phyloP scores from a whole-genome alignment of 2,329 filamentous ascomycete genomes.

The Trichoderma lentiforme region DNA sequence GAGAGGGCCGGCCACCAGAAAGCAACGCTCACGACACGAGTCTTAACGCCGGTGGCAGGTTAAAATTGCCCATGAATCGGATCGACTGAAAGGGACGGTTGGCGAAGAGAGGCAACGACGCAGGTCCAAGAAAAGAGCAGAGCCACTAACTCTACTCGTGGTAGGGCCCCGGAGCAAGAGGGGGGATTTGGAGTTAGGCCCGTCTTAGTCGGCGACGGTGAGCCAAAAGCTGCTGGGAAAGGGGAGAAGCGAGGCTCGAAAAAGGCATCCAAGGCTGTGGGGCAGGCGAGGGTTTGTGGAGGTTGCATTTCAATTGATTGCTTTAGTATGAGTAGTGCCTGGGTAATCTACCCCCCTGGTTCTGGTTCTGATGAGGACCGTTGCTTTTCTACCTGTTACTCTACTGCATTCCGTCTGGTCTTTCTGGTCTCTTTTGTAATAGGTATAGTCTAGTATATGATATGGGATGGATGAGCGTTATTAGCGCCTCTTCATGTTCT shows the following conservation, averaged over 20 bases:
- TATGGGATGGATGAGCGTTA: neutral
- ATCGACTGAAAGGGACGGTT: conserved; percentile 3
- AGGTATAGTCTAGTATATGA: neutral
- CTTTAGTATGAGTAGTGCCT: neutral
- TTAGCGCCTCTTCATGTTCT: neutral
- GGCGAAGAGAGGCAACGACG: neutral
- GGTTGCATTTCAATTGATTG: neutral
- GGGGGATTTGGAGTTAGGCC: conserved; percentile 1
- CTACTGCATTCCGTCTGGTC: neutral
- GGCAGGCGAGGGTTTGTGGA: conserved; percentile 6
- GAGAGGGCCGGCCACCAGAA: neutral
- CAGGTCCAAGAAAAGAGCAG: neutral
- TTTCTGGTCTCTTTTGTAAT: neutral
- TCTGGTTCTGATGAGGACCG: neutral
- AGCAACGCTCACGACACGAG: conserved; percentile 9
- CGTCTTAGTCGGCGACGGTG: neutral
- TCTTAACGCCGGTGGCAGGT: conserved; percentile 19
- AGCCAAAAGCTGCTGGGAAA: neutral
- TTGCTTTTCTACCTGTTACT: neutral
- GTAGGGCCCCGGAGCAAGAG: conserved; percentile 6
- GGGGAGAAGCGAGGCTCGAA: conserved; percentile 18
- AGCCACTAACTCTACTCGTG: neutral
- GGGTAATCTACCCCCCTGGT: neutral
- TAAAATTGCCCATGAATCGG: conserved; percentile 21
- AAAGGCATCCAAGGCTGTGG: conserved; percentile 1